Base-by-base conservation (phyloP, 2,329 filamentous ascomycete genomes). In the Paracorniculantispora psalliotae region DNA sequence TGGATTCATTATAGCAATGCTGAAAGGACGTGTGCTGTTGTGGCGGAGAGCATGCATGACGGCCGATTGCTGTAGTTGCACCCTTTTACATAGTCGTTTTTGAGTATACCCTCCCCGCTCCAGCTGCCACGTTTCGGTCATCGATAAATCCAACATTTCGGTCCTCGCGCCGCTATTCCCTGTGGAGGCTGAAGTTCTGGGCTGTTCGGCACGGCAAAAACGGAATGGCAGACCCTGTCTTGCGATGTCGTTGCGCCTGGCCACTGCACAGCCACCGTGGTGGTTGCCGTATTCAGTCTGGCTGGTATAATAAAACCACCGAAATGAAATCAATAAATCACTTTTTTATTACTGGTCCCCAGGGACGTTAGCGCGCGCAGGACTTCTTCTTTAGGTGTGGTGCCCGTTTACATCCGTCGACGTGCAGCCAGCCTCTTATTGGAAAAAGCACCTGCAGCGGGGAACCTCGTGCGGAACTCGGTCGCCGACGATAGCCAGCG, bases 131-230 rank as follows among this genome's bases (percentile, higher is more conserved):
- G 50, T 53, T 25, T 51, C 33, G 30, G 47, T 13, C 47, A 13
- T 5, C 10, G 12, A 13, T 15, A 37, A 21, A 26, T 23, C 12
- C 43, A 44, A 26, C 47, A 17, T 26, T 41, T 15, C 23, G 35
- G n/a, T 28, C 15, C 6, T 52, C 25, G 17, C 25, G 6, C 17
- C 41, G 41, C 15, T 8, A 37, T 12, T 37, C 25, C n/a, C 35
- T 43, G 37, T 13, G 21, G 17, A 43, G 1, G 7, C 2, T 4
- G n/a, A 33, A 5, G 19, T 8, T 13, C 13, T 52, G 49, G 49
- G 13, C 41, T 21, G 21, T 12, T 41, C 44, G 54, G 54, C 54
- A 57, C 54, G 54, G 54, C 54, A 57, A 57, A 57, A n/a, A 49
- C 54, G 54, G 54, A 49, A 49, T 33, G n/a, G 37, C 15, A 26